A percentile compares a stretch with the other conserved stretches of the same genome.
phyloP scores from a whole-genome alignment of 2,329 filamentous ascomycete species.

The Fusarium sp. region DNA sequence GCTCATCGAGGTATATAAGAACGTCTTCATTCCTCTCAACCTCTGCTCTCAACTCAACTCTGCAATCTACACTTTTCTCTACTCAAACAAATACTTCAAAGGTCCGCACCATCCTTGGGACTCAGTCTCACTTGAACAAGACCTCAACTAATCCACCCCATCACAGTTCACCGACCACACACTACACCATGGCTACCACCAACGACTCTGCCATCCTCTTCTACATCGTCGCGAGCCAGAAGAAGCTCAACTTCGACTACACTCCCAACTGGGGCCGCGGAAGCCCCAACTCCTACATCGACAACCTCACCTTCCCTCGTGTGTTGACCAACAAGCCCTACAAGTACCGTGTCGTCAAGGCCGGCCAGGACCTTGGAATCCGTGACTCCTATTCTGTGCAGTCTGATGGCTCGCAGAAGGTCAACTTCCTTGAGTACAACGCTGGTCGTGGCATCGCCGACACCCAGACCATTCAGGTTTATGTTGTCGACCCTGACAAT shows the following conservation, averaged over 20 bases:
- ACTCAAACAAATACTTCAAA: not conserved
- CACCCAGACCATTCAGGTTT: conserved; percentile 14
- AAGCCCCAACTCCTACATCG: conserved; percentile 18
- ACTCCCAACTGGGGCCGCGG: conserved; percentile 22
- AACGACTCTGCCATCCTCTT: not conserved
- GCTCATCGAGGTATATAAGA: not conserved
- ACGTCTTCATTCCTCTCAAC: not conserved
- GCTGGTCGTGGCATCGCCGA: conserved; percentile 14
- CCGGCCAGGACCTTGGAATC: conserved; percentile 2
- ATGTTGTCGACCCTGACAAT: conserved; percentile 14
- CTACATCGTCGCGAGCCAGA: not conserved
- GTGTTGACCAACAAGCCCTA: conserved; percentile 18
- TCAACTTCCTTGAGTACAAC: conserved; percentile 27
- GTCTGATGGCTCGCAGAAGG: conserved; percentile 12
- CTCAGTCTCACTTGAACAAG: not conserved
- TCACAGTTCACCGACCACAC: not conserved
- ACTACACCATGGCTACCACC: not conserved
- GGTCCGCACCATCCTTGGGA: not conserved
- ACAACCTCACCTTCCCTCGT: conserved; percentile 19
- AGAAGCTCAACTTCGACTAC: conserved; percentile 16
- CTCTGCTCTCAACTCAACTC: not conserved
- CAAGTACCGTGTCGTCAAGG: conserved; percentile 22
- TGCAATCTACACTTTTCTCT: not conserved
- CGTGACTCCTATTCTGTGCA: conserved; percentile 4
- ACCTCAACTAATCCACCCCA: not conserved